Percentiles rank a stretch among this genome's conserved stretches.
These are phyloP conservation scores for Volvariella volvacea DNA, from an alignment of 1,284 basidiomycete species.

Conservation along the genomic window DNA sequence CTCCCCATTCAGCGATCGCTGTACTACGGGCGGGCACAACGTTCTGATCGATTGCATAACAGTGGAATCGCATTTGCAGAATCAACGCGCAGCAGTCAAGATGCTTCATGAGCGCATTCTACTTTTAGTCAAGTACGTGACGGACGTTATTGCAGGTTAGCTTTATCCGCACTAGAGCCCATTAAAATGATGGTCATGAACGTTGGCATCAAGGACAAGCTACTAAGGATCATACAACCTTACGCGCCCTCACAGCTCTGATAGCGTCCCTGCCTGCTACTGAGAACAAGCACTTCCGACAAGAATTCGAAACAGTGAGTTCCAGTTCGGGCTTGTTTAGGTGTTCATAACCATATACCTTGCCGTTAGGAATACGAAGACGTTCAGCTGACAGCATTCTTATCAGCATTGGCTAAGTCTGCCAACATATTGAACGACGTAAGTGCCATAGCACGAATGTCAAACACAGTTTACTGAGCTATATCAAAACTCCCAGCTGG, in stretches of 20 bases:
- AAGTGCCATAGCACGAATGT: too few relatives aligned
- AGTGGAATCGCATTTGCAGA: conserved; percentile 88
- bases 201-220: conserved; percentile 43
- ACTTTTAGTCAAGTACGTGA: conserved; percentile 78
- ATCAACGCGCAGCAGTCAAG: conserved; percentile 90
- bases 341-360: conserved; percentile 2
- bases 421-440: conserved; percentile 87
- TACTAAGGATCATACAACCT: conserved; percentile 67
- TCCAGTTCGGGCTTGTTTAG: not conserved
- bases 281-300: conserved; percentile 70
- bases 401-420: conserved; percentile 85
- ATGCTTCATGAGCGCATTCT: conserved; percentile 92
- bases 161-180: not conserved
- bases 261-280: conserved; percentile 83
- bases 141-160: conserved; percentile 67
- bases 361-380: conserved; percentile 84
- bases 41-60: conserved; percentile 5
- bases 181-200: too few relatives aligned
- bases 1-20: conserved; percentile 5
- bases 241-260: conserved; percentile 82
- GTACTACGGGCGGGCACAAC: not conserved
- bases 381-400: conserved; percentile 85
- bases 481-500: conserved; percentile 37
- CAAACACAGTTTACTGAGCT: too few relatives aligned
- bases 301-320: conserved; percentile 81